Evolutionary conservation across 306 rosid genomes (phyloP).

Genomic region (Begonia masoniana): DNA sequence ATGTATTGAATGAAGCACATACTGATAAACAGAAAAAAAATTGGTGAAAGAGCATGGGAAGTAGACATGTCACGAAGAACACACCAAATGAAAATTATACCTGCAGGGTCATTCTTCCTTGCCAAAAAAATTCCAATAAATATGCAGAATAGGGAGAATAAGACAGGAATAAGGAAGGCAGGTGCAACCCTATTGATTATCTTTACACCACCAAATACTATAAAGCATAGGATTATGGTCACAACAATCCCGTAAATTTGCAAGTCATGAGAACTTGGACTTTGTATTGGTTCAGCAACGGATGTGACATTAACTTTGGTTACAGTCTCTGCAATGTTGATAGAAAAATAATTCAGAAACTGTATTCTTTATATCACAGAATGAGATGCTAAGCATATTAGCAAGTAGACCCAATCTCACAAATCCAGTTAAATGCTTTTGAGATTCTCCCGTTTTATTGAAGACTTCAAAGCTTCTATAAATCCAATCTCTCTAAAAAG

Average conservation of each 20-base stretch:
- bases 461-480: no score
- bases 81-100: slow-evolving; percentile 19
- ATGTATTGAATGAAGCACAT: no score
- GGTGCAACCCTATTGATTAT: slow-evolving; percentile 99
- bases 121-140: slow-evolving; percentile 69
- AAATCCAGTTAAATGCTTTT: no score
- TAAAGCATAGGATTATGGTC: slow-evolving; percentile 84
- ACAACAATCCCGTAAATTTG: slow-evolving; percentile 92
- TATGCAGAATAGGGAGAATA: slow-evolving; percentile 75
- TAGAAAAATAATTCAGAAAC: slow-evolving; percentile 10
- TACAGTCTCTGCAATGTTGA: slow-evolving; percentile 53
- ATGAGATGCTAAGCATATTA: no score
- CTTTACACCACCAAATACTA: slow-evolving; percentile 98
- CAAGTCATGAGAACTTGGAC: slow-evolving; percentile 80
- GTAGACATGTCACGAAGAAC: background rate
- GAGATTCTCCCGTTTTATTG: no score
- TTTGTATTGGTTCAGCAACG: slow-evolving; percentile 43
- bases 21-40: no score
- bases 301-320: slow-evolving; percentile 62
- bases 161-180: slow-evolving; percentile 84
- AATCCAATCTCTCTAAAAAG: no score
- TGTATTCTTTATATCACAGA: background rate
- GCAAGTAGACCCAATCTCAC: no score
- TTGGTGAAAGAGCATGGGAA: background rate
- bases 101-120: slow-evolving; percentile 53